phyloP scores from a whole-genome alignment of 495 filamentous ascomycete species.

The Acidiella bohemica region DNA sequence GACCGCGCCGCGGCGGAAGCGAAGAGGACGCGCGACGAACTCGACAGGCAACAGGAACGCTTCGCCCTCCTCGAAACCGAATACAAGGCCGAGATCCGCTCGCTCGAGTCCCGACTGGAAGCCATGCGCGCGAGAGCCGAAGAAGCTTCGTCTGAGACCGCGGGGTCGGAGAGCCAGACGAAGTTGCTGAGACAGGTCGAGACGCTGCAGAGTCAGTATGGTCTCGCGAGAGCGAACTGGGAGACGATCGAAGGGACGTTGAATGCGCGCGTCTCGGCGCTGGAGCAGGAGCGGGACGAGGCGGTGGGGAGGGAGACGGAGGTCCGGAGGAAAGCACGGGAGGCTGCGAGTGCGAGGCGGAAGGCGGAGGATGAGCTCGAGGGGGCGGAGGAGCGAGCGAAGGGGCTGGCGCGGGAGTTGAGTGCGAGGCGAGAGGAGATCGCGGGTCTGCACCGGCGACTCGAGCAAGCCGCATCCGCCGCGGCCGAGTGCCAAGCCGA shows the following conservation, averaged over 20 bases:
- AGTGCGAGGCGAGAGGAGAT: conserved; percentile 48
- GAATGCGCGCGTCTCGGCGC: conserved; percentile 51
- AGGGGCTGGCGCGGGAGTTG: conserved; percentile 44
- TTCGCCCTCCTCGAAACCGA: conserved; percentile 60
- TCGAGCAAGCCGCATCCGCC: conserved; percentile 52
- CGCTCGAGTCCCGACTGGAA: conserved; percentile 83
- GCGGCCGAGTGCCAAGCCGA: conserved; percentile 44
- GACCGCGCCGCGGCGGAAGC: conserved; percentile 60
- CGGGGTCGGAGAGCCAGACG: conserved; percentile 57
- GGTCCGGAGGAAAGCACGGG: conserved; percentile 70
- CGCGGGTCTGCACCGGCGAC: conserved; percentile 47
- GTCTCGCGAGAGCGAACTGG: conserved; percentile 92
- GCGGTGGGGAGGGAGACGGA: conserved; percentile 70
- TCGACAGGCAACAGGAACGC: conserved; percentile 62
- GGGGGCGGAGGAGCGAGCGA: conserved; percentile 47
- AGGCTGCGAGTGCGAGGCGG: conserved; percentile 60
- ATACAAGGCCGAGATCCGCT: conserved; percentile 63
- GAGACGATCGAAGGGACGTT: conserved; percentile 82
- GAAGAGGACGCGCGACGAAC: conserved; percentile 51
- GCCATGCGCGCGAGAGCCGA: conserved; percentile 72
- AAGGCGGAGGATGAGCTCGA: conserved; percentile 76
- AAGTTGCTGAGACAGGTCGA: conserved; percentile 90
- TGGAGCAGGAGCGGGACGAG: conserved; percentile 88
- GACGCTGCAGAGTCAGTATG: conserved; percentile 90
- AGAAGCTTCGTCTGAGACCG: conserved; percentile 64